Evolutionary conservation across 345 rosid genomes (phyloP).

Genomic region (Leavenworthia alabamica): DNA sequence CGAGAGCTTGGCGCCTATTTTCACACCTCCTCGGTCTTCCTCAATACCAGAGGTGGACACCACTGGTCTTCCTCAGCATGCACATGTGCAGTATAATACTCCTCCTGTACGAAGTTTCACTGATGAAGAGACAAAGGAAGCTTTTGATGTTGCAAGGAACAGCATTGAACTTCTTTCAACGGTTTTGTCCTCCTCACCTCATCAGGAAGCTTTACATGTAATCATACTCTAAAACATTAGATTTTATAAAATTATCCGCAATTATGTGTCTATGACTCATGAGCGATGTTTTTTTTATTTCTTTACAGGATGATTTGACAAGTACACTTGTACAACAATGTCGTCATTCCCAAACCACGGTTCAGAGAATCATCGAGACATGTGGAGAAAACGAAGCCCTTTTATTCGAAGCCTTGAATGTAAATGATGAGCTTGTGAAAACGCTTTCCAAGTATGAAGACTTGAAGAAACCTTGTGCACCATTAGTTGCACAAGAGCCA

Average conservation of each 20-base stretch:
- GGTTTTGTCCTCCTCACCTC: constrained; percentile 73
- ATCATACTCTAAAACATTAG: not conserved
- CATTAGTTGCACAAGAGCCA: constrained; percentile 50
- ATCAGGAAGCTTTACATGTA: constrained; percentile 77
- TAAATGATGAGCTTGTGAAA: constrained; percentile 83
- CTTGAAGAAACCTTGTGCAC: constrained; percentile 46
- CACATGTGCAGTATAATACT: constrained; percentile 41
- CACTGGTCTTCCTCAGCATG: constrained; percentile 38
- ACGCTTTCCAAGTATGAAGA: constrained; percentile 64
- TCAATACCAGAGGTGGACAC: constrained; percentile 42
- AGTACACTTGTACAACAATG: constrained; percentile 72
- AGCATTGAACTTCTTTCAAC: constrained; percentile 77
- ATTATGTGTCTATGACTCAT: too few species aligned
- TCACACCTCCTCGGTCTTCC: constrained; percentile 71
- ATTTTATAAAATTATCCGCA: not conserved
- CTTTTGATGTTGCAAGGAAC: constrained; percentile 89
- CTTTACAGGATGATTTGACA: constrained; percentile 69
- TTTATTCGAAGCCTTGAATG: constrained; percentile 87
- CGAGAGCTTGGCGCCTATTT: constrained; percentile 86
- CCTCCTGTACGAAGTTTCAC: constrained; percentile 48
- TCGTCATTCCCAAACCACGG: constrained; percentile 47
- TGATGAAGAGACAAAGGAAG: constrained; percentile 77
- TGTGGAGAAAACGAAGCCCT: constrained; percentile 75
- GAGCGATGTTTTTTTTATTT: not conserved
- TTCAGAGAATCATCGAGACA: constrained; percentile 76